Evolutionary conservation across 352 stramenopile species (phyloP), one percentile per base, ranked within the genome.

Genomic region (Hyaloperonospora brassicae): DNA sequence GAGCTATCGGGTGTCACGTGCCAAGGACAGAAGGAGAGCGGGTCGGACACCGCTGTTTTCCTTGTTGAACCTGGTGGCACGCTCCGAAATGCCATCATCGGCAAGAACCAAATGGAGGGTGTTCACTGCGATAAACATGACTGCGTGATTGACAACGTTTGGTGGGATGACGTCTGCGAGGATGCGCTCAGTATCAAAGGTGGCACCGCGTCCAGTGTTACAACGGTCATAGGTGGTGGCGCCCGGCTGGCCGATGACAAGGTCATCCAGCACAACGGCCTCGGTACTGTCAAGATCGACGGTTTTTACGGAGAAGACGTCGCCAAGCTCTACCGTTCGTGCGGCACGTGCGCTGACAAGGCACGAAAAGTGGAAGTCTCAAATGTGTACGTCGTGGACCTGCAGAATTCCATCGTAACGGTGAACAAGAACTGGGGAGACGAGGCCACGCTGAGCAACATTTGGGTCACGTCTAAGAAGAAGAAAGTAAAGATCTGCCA

Each of bases 11-110:
- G n/a, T n/a, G n/a, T n/a, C n/a, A n/a, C n/a, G n/a, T n/a, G n/a
- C n/a, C n/a, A n/a, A n/a, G n/a, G n/a, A n/a, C n/a, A n/a, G n/a
- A n/a, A n/a, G n/a, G n/a, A n/a, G n/a, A n/a, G n/a, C n/a, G n/a
- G n/a, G n/a, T n/a, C n/a, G n/a, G n/a, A n/a, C n/a, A n/a, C n/a
- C n/a, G n/a, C n/a, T n/a, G n/a, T n/a, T n/a, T n/a, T n/a, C n/a
- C n/a, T n/a, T n/a, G n/a, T n/a, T n/a, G n/a, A n/a, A n/a, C n/a
- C n/a, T n/a, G n/a, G n/a, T n/a, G n/a, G n/a, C n/a, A n/a, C n/a
- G n/a, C n/a, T 84, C 17, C 72, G 73, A 52, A 81, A 84, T 48
- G 73, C 57, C n/a, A 84, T 84, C 61, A 79, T 84, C 30, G 73
- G 73, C 69, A 82, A 58, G 40, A 24, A 45, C 21, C 40, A 45